These are phyloP conservation scores for Dactylellina leptospora DNA, from an alignment of 2,329 filamentous ascomycete genomes.

Conservation along the genomic window DNA sequence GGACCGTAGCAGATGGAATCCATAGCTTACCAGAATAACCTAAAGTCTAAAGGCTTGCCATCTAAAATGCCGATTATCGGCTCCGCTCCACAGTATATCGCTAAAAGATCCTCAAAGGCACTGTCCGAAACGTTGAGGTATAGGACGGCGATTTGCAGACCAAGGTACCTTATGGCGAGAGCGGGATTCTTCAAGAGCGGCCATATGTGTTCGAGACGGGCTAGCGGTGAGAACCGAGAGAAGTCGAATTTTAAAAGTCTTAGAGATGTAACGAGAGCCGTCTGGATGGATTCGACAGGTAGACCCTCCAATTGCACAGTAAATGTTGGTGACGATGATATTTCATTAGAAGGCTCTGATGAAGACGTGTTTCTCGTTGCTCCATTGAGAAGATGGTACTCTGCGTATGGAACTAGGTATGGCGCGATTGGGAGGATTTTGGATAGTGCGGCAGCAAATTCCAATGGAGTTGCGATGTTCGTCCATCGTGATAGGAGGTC, in stretches of 20 bases:
- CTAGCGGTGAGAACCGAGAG: slow-evolving; percentile 71
- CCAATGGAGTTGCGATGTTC: slow-evolving; percentile 58
- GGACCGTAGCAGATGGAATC: neutral
- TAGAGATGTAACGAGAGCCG: slow-evolving; percentile 74
- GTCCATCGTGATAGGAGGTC: slow-evolving; percentile 57
- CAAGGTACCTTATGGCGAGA: slow-evolving; percentile 19
- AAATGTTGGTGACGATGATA: slow-evolving; percentile 59
- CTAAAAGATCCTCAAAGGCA: slow-evolving; percentile 34
- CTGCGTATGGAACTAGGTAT: slow-evolving; percentile 77
- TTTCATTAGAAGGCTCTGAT: slow-evolving; percentile 26
- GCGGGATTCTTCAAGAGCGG: slow-evolving; percentile 70
- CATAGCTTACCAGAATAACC: slow-evolving; percentile 30
- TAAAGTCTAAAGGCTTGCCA: slow-evolving; percentile 19
- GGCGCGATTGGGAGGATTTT: slow-evolving; percentile 83
- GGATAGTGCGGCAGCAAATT: slow-evolving; percentile 76
- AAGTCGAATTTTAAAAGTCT: slow-evolving; percentile 81
- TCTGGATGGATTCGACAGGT: slow-evolving; percentile 61
- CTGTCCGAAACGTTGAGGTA: slow-evolving; percentile 49
- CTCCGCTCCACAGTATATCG: slow-evolving; percentile 33
- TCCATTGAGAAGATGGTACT: slow-evolving; percentile 61
- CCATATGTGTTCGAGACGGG: slow-evolving; percentile 75
- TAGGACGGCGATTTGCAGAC: slow-evolving; percentile 34
- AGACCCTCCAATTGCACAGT: slow-evolving; percentile 59
- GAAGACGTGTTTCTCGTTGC: slow-evolving; percentile 20
- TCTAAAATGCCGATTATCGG: slow-evolving; percentile 28